These are phyloP conservation scores for Neospermospora avenae DNA, from an alignment of 2,329 filamentous ascomycete species.

Conservation along the genomic window DNA sequence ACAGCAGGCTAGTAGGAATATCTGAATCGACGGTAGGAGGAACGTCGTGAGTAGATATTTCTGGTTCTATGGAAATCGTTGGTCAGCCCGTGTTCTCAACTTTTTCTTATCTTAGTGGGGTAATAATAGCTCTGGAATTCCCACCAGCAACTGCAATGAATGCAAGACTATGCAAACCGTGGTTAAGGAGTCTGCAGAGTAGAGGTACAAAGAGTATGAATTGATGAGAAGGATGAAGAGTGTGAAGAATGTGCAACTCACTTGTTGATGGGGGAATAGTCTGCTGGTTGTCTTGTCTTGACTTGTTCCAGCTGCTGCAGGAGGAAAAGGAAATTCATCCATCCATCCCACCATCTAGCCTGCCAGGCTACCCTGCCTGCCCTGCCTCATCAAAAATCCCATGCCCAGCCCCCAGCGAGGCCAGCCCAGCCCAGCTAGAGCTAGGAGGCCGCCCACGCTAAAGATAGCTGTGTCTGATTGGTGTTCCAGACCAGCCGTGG, in stretches of 20 bases:
- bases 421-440: background rate
- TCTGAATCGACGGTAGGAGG: background rate
- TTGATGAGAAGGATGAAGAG: background rate
- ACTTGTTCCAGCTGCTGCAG: background rate
- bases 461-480: background rate
- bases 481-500: background rate
- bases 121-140: constrained; percentile 9
- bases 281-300: background rate
- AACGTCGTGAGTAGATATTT: background rate
- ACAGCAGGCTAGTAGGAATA: background rate
- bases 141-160: background rate
- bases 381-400: constrained; percentile 5
- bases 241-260: constrained; percentile 1
- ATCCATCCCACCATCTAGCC: background rate
- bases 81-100: constrained; percentile 13
- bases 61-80: background rate
- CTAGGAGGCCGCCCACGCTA: background rate
- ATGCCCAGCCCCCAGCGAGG: background rate
- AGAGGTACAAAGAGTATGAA: background rate
- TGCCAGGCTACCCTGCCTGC: too few relatives aligned
- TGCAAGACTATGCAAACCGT: background rate
- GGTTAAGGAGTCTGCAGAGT: background rate
- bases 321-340: constrained; percentile 3
- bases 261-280: constrained; percentile 3
- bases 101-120: constrained; percentile 17